These are phyloP conservation scores for Verticillium dahliae DNA, from an alignment of 2,329 filamentous ascomycete genomes.

Conservation along the genomic window DNA sequence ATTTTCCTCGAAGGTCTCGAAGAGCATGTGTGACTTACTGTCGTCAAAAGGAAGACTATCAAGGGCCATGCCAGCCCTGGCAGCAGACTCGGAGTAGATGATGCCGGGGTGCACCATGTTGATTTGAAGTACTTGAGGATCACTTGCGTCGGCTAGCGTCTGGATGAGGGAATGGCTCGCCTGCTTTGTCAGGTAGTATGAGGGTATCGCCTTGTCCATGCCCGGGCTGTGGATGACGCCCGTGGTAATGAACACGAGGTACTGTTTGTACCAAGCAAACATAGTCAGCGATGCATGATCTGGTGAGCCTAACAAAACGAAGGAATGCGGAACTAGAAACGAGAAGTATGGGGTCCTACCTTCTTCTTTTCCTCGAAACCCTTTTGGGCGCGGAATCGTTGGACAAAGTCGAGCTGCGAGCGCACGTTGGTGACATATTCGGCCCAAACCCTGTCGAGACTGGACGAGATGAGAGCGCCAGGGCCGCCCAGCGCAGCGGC, in stretches of 20 bases:
- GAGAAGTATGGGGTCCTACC: slow-evolving; percentile 6
- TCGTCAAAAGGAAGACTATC: slow-evolving; percentile 18
- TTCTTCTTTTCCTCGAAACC: slow-evolving; percentile 8
- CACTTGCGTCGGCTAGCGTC: slow-evolving; percentile 26
- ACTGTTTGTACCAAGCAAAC: neutral
- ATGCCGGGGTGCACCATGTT: slow-evolving; percentile 18
- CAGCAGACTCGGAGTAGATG: slow-evolving; percentile 12
- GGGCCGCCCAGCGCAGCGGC: slow-evolving; percentile 7
- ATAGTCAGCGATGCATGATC: neutral
- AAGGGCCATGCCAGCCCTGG: slow-evolving; percentile 5
- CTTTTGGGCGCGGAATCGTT: slow-evolving; percentile 24
- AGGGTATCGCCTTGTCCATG: slow-evolving; percentile 7
- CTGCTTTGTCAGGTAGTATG: slow-evolving; percentile 31
- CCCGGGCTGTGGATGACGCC: neutral
- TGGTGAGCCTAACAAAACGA: no score
- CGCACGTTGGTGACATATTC: slow-evolving; percentile 7
- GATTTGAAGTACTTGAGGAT: slow-evolving; percentile 17
- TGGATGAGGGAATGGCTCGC: slow-evolving; percentile 27
- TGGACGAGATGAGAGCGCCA: neutral
- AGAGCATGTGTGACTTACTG: slow-evolving; percentile 4
- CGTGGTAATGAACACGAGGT: neutral
- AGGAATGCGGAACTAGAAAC: no score
- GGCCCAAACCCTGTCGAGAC: slow-evolving; percentile 2
- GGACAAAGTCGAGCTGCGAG: slow-evolving; percentile 6
- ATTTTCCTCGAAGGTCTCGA: no score